Evolutionary conservation across 305 asterid genomes (phyloP), one percentile per base, ranked within the genome.

Genomic region (Rubia tinctorum): DNA sequence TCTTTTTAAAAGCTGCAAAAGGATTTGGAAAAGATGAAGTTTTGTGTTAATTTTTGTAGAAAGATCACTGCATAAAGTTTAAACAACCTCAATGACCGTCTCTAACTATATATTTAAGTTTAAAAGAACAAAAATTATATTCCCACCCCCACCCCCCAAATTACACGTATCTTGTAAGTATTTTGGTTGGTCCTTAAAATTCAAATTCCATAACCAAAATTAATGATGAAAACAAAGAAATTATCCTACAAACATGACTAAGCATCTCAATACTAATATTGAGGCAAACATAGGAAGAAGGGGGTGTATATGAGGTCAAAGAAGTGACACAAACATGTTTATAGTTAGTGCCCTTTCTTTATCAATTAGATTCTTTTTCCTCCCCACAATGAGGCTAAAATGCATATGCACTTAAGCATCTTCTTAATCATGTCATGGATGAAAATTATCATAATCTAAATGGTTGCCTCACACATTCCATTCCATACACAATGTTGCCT

Each of bases 331-430:
- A 68, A 20, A 68, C 30, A 75, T 66, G 12, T 14, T 14, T 23
- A 8, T 4, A 45, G 51, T 45, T 0, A 64, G 74, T 60, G 67
- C 23, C 68, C 25, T 58, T 7, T 58, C 56, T 58, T 59, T 71
- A 56, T 56, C 66, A 13, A 12, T 12, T 71, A 39, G 78, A 75
- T 68, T 66, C 70, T 66, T 34, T 58, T 81, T 72, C 85, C 73
- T 80, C 83, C 80, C 59, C 71, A 44, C 78, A 70, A 68, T 76
- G 82, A 84, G 84, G 82, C 82, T 53, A 72, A 66, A 68, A 79
- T 62, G 77, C 72, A 75, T 47, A 77, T 72, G 78, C 64, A 79
- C 67, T 66, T 62, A 58, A 76, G 72, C 75, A 40, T 76, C 71
- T 59, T 68, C 80, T 71, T 74, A 78, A 80, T 87, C 64, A 85